Base-by-base conservation (phyloP, 2,329 filamentous ascomycete genomes). In the Pseudomassariella vexata region DNA sequence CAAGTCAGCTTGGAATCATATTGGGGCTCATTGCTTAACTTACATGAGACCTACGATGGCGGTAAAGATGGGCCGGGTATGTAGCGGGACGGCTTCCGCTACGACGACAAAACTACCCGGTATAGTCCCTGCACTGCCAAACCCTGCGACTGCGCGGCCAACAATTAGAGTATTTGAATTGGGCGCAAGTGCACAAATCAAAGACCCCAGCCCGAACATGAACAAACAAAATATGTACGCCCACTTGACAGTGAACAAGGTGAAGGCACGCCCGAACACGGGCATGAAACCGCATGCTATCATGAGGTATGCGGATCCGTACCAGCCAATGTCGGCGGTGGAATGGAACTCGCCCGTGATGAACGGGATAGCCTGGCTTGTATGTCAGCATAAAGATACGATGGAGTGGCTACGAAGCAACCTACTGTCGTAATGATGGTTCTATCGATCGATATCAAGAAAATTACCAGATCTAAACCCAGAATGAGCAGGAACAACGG, bases 371-470 rank as follows among this genome's bases (percentile, higher is more conserved):
- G 46, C 43, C 46, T 49, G 14, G 15, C 19, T 14, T 9, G 12
- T 20, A 34, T 35, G 41, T 35, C 26, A 17, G 10, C 18, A 21
- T 24, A 21, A 9, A 7, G n/a, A n/a, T 9, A 16, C 14, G 5
- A 15, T 32, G 12, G 4, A 4, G 8, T n/a, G 15, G 12, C 11
- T 6, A 15, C 7, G 23, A 22, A 8, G 5, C 16, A 8, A 35
- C 45, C 40, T 31, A 49, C 46, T 7, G 46, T 49, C 6, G 46
- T 49, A 28, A 49, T 49, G 24, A 49, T 45, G 17, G 46, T 49
- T 16, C 46, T 36, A 31, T 49, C 46, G 18, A 48, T 47, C 28
- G 46, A 49, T 11, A 49, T 49, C 19, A 49, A 29, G 35, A 49
- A 48, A 29, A 46, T 42, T n/a, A 49, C 46, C 25, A 49, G 34